Conservation (phyloP, 306 rosid species). For the Rosa multiflora region DNA sequence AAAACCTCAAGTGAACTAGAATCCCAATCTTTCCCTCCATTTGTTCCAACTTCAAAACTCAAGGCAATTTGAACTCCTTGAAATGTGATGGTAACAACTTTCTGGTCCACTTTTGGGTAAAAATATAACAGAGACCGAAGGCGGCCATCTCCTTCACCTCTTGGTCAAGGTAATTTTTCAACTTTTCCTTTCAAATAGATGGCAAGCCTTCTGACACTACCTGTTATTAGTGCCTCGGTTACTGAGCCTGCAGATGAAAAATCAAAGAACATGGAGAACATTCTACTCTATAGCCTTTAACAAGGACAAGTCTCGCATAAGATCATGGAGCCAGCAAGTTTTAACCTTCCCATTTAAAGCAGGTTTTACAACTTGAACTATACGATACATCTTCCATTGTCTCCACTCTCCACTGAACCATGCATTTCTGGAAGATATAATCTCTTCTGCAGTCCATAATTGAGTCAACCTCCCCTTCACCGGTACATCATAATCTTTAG, state of each 20-base stretch:
- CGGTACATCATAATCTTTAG: neutral
- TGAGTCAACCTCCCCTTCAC: neutral
- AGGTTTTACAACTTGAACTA: neutral
- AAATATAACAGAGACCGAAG: too few species aligned
- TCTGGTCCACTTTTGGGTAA: too few species aligned
- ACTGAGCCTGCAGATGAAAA: too few species aligned
- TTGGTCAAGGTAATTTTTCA: too few species aligned
- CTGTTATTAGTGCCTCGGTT: neutral
- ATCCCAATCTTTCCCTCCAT: too few species aligned
- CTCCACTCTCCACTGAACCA: neutral
- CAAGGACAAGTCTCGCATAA: neutral
- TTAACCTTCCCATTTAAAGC: neutral
- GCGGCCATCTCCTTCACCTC: too few species aligned
- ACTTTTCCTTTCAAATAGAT: too few species aligned
- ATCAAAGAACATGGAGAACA: neutral
- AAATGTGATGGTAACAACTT: too few species aligned
- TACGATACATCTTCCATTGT: neutral
- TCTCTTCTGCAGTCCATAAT: neutral
- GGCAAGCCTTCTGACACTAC: slow-evolving; percentile 1
- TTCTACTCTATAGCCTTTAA: neutral
- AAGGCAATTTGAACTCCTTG: too few species aligned
- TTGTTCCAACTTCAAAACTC: too few species aligned
- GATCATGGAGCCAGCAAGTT: neutral
- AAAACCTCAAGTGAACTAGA: too few species aligned
- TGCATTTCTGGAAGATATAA: neutral